Evolutionary conservation across 2,329 filamentous ascomycete genomes (phyloP), one percentile per base, ranked within the genome.

Genomic region (Colletotrichum lupini): DNA sequence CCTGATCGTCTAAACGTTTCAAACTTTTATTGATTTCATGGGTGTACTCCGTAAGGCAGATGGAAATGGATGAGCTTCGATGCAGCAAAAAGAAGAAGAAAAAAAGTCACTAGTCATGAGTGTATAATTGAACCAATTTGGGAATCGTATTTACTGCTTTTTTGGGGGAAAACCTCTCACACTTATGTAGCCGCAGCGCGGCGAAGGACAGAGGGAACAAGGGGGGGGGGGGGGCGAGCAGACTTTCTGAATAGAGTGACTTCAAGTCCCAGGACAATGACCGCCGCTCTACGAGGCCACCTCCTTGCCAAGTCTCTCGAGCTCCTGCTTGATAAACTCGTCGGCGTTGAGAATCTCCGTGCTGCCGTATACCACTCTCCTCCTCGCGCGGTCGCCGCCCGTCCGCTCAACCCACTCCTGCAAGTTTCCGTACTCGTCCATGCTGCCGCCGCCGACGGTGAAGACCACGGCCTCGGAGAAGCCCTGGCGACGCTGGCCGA

Each of bases 401-500:
- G 94, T 95, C 76, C 96, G 89, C 81, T 91, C 91, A 5, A 96
- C 95, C 97, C 97, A 99, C 80, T 98, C 97, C 81, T 98, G 95
- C 81, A 99, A 82, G 82, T 99, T 99, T 24, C 95, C 96, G 81
- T 98, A 99, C 82, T 99, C 97, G 78, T 99, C 97, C 94, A 99
- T 98, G 81, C 95, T 98, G 55, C 97, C 97, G 59, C 97, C 97
- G 4, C 97, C 97, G 3, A 97, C 95, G 0, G 94, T 96, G 80
- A 98, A 98, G n/a, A 98, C 94, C 67, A 98, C 92, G 1, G 95
- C 94, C 79, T 98, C 95, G 61, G 91, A 94, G 82, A 96, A 98
- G 0, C 94, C 95, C 79, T 98, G 95, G 67, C 96, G 87, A 73
- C 95, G 87, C 83, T 98, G 96, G 1, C 96, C 97, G 82, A 98